phyloP scores from a whole-genome alignment of 768 basidiomycete species.

The Hemileccinum impolitum region DNA sequence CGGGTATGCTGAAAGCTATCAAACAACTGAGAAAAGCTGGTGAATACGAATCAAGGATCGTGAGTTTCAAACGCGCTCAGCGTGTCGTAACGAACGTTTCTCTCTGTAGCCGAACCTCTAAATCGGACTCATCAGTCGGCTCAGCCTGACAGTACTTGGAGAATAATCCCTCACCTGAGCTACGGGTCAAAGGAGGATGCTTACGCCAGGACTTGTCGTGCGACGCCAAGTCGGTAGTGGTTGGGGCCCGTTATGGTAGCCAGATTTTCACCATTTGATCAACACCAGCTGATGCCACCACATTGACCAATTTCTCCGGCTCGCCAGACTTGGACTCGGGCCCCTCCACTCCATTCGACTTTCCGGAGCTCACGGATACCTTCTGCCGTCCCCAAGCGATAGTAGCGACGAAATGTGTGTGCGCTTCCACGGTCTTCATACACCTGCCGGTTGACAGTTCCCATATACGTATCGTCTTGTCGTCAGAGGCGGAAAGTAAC shows the following conservation, averaged over 20 bases:
- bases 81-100: conserved; percentile 27
- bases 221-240: conserved; percentile 1
- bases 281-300: conserved; percentile 65
- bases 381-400: conserved; percentile 75
- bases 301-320: conserved; percentile 61
- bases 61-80: conserved; percentile 15
- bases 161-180: conserved; percentile 15
- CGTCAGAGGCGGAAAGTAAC: conserved; percentile 88
- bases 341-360: conserved; percentile 39
- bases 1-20: conserved; percentile 31
- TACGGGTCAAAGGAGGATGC: conserved; percentile 10
- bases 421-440: conserved; percentile 83
- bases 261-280: conserved; percentile 67
- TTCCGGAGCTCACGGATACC: conserved; percentile 39
- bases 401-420: conserved; percentile 78
- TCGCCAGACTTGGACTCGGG: conserved; percentile 29
- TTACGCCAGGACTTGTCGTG: conserved; percentile 13
- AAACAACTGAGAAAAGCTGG: conserved; percentile 12
- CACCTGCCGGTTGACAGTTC: conserved; percentile 83
- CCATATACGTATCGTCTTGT: conserved; percentile 90
- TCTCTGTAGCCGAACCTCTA: conserved; percentile 7
- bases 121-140: conserved; percentile 4
- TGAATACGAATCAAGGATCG: conserved; percentile 28
- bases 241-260: conserved; percentile 44
- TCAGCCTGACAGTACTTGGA: not conserved